phyloP scores from a whole-genome alignment of 805 yeast species.

The Candida ortonii region DNA sequence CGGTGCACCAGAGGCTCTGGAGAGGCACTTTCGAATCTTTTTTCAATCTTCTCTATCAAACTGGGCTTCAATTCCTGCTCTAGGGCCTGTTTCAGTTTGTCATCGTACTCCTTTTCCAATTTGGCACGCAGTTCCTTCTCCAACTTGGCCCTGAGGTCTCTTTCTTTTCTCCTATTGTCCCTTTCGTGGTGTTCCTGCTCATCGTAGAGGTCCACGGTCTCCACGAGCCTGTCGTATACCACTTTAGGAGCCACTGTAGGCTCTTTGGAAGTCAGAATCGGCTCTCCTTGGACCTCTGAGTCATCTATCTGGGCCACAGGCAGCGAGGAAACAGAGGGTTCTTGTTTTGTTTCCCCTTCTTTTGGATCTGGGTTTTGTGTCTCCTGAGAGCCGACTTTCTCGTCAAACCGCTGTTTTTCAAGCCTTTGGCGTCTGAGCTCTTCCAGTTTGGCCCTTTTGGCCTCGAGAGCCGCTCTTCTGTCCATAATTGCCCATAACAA shows the following conservation, averaged over 20 bases:
- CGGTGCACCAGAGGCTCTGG: neutral
- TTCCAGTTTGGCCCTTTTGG: conserved; percentile 48
- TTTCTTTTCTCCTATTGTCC: conserved; percentile 8
- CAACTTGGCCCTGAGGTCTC: conserved; percentile 11
- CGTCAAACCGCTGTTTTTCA: conserved; percentile 21
- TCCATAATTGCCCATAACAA: conserved; percentile 21
- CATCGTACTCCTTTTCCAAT: conserved; percentile 14
- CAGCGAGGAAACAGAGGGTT: neutral
- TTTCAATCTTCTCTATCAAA: too few relatives aligned
- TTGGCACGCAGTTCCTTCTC: conserved; percentile 13
- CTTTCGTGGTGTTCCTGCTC: conserved; percentile 9
- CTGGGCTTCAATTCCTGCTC: too few relatives aligned
- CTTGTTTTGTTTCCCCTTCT: neutral
- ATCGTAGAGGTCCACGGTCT: conserved; percentile 13
- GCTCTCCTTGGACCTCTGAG: neutral
- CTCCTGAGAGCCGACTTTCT: neutral
- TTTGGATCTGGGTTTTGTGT: neutral
- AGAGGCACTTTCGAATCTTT: too few relatives aligned
- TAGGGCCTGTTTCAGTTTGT: conserved; percentile 4
- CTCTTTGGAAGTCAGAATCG: conserved; percentile 3
- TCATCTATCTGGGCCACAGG: neutral
- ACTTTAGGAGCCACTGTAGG: conserved; percentile 1
- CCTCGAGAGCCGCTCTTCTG: conserved; percentile 39
- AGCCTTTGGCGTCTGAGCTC: conserved; percentile 50
- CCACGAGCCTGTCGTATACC: conserved; percentile 21